Evolutionary conservation across 2,329 filamentous ascomycete species (phyloP).

Genomic region (Phaeosphaeria sp.): DNA sequence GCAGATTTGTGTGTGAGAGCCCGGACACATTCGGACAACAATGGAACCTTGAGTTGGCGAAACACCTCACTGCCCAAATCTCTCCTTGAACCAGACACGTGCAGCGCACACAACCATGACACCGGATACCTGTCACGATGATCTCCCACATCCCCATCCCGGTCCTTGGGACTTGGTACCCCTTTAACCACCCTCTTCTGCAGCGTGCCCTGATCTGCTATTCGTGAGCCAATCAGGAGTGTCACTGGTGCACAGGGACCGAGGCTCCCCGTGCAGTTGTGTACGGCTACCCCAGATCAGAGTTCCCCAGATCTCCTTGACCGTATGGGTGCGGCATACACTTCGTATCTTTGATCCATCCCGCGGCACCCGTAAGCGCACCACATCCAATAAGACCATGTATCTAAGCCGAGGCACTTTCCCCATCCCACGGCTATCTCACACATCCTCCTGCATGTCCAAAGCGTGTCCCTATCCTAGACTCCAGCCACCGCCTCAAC

Average conservation of each 20-base stretch:
- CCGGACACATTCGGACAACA: background rate
- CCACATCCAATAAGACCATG: constrained; percentile 1
- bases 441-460: no score
- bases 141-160: constrained; percentile 14
- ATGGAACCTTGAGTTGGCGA: no score
- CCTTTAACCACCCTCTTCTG: constrained; percentile 1
- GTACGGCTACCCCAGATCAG: background rate
- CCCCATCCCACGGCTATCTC: background rate
- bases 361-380: background rate
- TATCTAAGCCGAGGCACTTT: constrained; percentile 1
- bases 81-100: background rate
- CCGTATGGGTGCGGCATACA: background rate
- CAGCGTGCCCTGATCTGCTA: background rate
- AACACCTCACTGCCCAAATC: background rate
- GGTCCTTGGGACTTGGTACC: constrained; percentile 16
- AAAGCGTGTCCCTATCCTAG: no score
- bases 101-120: background rate
- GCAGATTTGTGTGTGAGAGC: no score
- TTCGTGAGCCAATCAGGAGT: background rate
- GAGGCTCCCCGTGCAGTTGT: background rate
- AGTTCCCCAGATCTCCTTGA: background rate
- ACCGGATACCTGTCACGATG: constrained; percentile 5
- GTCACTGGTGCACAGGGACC: background rate
- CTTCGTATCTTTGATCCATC: no score
- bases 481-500: background rate